A percentile compares a stretch with the other conserved stretches of the same genome.
Conservation (phyloP, 306 rosid genomes). For the Astragalus membranaceus region DNA sequence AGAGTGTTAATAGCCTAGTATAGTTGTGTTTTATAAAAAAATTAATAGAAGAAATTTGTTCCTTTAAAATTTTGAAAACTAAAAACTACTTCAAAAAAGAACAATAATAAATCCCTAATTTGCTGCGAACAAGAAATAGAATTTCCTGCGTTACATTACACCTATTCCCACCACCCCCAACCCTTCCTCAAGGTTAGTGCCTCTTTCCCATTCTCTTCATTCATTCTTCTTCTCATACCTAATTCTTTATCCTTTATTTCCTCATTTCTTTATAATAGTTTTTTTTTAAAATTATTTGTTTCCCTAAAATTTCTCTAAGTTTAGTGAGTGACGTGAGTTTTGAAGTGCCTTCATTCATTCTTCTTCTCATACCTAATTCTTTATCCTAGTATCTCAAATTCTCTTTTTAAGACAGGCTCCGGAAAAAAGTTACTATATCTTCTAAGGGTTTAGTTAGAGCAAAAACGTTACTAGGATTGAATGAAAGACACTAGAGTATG, state of each 20-base stretch:
- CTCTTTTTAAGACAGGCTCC: conserved; percentile 71
- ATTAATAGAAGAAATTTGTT: too few species aligned
- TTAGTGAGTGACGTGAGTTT: neutral
- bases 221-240: neutral
- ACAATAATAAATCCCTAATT: conserved; percentile 1
- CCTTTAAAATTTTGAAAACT: too few species aligned
- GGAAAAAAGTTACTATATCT: conserved; percentile 69
- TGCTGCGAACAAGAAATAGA: too few species aligned
- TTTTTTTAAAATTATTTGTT: neutral
- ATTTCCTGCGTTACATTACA: too few species aligned
- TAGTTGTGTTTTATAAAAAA: too few species aligned
- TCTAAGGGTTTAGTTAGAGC: conserved; percentile 59
- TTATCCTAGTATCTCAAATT: conserved; percentile 52
- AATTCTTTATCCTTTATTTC: neutral
- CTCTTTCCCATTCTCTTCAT: neutral
- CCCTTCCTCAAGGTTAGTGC: neutral
- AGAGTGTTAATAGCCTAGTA: too few species aligned
- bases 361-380: too few species aligned
- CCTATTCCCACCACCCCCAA: neutral
- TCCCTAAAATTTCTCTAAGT: neutral
- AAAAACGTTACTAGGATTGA: conserved; percentile 54
- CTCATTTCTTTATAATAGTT: neutral
- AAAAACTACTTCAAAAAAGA: conserved; percentile 2
- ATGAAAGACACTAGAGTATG: conserved; percentile 30
- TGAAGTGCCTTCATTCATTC: neutral